Conservation (phyloP, 768 basidiomycete species). For the Boletellus sp. region DNA sequence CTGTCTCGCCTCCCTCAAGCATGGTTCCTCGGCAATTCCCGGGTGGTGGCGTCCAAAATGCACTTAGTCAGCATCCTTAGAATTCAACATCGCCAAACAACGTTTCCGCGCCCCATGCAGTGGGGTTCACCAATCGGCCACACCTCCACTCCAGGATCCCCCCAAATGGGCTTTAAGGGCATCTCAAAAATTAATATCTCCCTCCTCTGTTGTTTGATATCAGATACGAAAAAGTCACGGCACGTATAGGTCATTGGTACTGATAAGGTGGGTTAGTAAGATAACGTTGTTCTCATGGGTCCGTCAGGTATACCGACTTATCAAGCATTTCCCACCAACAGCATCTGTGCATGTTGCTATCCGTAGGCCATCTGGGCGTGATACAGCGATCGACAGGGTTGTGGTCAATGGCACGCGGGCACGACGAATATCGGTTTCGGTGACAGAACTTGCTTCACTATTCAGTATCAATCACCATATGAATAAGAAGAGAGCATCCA, state of each 20-base stretch:
- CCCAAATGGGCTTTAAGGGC: too few relatives aligned
- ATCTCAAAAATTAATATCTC: too few relatives aligned
- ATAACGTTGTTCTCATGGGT: not conserved
- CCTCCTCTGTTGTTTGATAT: not conserved
- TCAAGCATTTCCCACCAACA: not conserved
- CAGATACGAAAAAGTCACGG: not conserved
- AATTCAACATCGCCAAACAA: not conserved
- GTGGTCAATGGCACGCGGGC: not conserved
- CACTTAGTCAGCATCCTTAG: not conserved
- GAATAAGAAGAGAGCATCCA: too few relatives aligned
- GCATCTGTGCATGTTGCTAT: not conserved
- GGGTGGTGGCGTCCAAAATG: too few relatives aligned
- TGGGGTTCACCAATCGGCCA: too few relatives aligned
- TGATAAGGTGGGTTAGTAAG: not conserved
- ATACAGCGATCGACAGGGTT: not conserved
- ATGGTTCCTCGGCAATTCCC: too few relatives aligned
- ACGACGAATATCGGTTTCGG: not conserved
- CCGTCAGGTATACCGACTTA: not conserved
- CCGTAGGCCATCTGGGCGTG: not conserved
- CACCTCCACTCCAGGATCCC: too few relatives aligned
- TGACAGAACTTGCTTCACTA: not conserved
- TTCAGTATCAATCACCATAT: constrained; percentile 27
- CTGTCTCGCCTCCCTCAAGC: too few relatives aligned
- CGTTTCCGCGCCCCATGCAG: not conserved
- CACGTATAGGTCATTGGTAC: too few relatives aligned